Conservation (phyloP, 1,284 basidiomycete species). For the Golubevia pallescens region DNA sequence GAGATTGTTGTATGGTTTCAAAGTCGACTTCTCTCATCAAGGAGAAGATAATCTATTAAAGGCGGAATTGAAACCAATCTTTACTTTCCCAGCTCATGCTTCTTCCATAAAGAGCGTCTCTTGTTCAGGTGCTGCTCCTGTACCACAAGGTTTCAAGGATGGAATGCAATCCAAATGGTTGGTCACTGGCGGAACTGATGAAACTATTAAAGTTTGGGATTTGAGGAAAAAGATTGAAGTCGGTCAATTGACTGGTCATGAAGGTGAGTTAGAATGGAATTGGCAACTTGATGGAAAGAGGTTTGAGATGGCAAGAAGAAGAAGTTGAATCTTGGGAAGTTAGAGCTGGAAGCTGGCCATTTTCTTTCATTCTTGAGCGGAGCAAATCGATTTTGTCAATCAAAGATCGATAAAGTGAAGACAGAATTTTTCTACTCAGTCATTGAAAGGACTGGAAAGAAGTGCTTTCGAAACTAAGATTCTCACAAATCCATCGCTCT, state of each 20-base stretch:
- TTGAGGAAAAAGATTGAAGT: conserved; percentile 85
- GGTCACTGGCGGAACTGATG: conserved; percentile 90
- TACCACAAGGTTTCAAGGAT: conserved; percentile 65
- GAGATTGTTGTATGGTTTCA: conserved; percentile 88
- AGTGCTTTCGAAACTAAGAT: too few species aligned
- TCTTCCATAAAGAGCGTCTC: conserved; percentile 84
- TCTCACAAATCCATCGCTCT: neutral
- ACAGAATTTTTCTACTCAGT: too few species aligned
- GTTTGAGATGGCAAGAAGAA: too few species aligned
- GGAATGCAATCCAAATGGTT: conserved; percentile 80
- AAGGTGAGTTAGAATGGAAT: conserved; percentile 70
- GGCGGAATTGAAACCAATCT: conserved; percentile 76
- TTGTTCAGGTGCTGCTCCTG: conserved; percentile 74
- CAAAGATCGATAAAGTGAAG: too few species aligned
- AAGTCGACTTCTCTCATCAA: conserved; percentile 70
- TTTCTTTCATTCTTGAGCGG: neutral
- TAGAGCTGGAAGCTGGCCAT: neutral
- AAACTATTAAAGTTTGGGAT: conserved; percentile 98
- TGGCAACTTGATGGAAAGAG: too few species aligned
- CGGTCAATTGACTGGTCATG: conserved; percentile 87
- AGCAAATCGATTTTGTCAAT: too few species aligned
- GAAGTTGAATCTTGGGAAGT: neutral
- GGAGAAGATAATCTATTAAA: too few species aligned
- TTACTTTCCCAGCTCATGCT: conserved; percentile 95
- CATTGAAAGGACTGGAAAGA: too few species aligned